Evolutionary conservation across 1,284 basidiomycete genomes (phyloP).

Genomic region (Puccinia polysora): DNA sequence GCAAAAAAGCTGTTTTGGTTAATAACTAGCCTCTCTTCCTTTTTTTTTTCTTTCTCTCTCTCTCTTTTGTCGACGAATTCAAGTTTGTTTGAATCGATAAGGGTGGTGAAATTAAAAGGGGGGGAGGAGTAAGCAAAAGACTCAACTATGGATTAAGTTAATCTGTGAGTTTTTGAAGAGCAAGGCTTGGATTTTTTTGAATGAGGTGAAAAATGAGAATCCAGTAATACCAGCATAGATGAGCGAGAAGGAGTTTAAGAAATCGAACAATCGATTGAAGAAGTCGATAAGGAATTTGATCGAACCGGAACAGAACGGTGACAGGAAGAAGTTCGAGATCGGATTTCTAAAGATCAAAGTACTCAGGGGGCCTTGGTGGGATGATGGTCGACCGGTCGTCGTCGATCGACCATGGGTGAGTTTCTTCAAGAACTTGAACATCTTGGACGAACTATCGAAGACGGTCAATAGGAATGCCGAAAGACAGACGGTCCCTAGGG

Average conservation of each 20-base stretch:
- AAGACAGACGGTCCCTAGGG: slow-evolving; percentile 38
- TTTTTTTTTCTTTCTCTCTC: too few species aligned
- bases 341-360: slow-evolving; percentile 10
- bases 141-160: slow-evolving; percentile 30
- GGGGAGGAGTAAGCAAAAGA: background rate
- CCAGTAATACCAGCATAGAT: slow-evolving; percentile 42
- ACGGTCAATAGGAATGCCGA: slow-evolving; percentile 22
- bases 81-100: too few species aligned
- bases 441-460: slow-evolving; percentile 21
- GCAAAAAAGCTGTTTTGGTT: background rate
- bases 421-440: slow-evolving; percentile 12
- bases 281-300: slow-evolving; percentile 21
- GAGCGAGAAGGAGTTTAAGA: slow-evolving; percentile 9
- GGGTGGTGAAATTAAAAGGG: too few species aligned
- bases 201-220: slow-evolving; percentile 13
- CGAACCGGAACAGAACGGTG: background rate
- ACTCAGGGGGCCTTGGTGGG: background rate
- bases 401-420: background rate
- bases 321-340: background rate
- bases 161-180: slow-evolving; percentile 27
- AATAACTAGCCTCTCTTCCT: background rate
- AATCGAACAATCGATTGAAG: slow-evolving; percentile 21
- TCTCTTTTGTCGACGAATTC: too few species aligned
- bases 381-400: background rate
- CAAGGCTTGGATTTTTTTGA: slow-evolving; percentile 10